Evolutionary conservation across 108 stramenopile species (phyloP), one percentile per base, ranked within the genome.

Genomic region (Nitzschia sp.): DNA sequence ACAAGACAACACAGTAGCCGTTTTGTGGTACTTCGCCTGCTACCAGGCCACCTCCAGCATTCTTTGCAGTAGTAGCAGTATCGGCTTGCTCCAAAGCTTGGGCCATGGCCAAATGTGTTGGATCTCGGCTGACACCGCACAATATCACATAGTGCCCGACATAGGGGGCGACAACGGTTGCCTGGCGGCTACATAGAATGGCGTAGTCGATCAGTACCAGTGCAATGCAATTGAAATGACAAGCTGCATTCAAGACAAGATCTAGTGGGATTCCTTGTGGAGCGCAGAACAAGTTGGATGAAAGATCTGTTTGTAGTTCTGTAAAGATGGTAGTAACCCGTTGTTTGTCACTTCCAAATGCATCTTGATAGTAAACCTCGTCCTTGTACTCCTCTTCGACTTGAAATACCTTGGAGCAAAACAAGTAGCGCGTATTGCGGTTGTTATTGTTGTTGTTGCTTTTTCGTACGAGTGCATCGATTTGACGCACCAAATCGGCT

Each of bases 81-180:
- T n/a, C n/a, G n/a, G n/a, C n/a, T n/a, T n/a, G n/a, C n/a, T 62
- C 53, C 25, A 35, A 51, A 19, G 5, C 19, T 32, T 3, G 46
- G 9, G 19, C 49, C 23, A 19, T 42, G 53, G 34, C 46, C 33
- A 59, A 30, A 24, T 13, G n/a, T 28, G 55, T 64, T 30, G 62
- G 70, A 46, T 86, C 66, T 0, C 17, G 26, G 59, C 84, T 85
- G 23, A 84, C 71, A 2, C 91, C 91, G 68, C 76, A 78, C 11
- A 92, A 57, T 25, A 92, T 45, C 27, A 92, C 73, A 60, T 92
- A 92, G 51, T 92, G 91, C 9, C 91, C 91, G 24, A 78, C 60
- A 59, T 89, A 92, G 1, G 59, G 23, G 21, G 59, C 15, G 24
- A 45, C 9, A 11, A 24, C 1, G 1, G 30, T n/a, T 11, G 24